A percentile compares a stretch with the other conserved stretches of the same genome.
Conservation (phyloP, 768 basidiomycete species). For the Serendipita sp. region DNA sequence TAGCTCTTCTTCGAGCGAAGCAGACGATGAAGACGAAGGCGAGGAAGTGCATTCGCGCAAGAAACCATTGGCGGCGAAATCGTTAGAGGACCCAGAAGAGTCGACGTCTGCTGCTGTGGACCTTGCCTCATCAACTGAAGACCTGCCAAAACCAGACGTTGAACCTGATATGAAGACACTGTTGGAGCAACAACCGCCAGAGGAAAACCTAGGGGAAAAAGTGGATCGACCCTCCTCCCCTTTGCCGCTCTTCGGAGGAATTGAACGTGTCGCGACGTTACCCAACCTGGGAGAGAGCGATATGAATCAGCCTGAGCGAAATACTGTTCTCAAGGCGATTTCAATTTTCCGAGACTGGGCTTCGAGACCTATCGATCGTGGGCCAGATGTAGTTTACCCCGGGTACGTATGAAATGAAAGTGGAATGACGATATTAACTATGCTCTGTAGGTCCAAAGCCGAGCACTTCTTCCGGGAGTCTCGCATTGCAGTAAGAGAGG, state of each 20-base stretch:
- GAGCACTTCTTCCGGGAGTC: conserved; percentile 94
- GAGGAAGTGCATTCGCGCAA: conserved; percentile 17
- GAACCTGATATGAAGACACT: conserved; percentile 3
- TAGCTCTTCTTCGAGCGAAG: conserved; percentile 49
- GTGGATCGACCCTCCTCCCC: background rate
- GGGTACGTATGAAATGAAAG: background rate
- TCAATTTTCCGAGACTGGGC: conserved; percentile 5
- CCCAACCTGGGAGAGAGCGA: background rate
- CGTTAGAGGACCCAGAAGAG: background rate
- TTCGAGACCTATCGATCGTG: background rate
- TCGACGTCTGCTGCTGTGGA: background rate
- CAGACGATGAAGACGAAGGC: conserved; percentile 52
- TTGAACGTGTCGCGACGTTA: background rate
- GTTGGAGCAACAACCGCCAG: background rate
- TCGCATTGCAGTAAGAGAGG: conserved; percentile 85
- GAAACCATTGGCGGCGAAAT: conserved; percentile 13
- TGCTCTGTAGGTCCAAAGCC: background rate
- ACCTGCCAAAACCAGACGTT: background rate
- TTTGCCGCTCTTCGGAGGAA: background rate
- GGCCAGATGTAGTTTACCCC: background rate
- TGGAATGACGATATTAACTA: background rate
- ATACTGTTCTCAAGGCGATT: background rate
- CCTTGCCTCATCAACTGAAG: background rate
- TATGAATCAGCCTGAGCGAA: background rate
- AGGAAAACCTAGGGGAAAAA: background rate